These are phyloP conservation scores for Irpex sp. DNA, from an alignment of 1,284 basidiomycete species.

Conservation along the genomic window DNA sequence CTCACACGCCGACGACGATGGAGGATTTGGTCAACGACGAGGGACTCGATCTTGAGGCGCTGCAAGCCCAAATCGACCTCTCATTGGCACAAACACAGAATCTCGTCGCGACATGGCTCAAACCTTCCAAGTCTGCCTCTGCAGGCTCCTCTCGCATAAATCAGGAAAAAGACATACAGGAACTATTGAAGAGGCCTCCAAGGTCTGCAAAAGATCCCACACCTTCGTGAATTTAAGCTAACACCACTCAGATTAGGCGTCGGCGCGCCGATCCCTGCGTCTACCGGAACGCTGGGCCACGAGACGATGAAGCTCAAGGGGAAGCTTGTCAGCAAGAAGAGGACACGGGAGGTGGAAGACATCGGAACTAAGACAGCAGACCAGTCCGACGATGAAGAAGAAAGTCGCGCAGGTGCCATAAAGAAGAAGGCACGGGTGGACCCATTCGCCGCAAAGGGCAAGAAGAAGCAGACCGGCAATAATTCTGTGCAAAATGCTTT, in stretches of 20 bases:
- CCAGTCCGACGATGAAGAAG: conserved; percentile 44
- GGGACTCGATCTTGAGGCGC: conserved; percentile 55
- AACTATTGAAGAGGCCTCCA: conserved; percentile 61
- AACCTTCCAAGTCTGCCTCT: conserved; percentile 34
- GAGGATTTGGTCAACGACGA: conserved; percentile 31
- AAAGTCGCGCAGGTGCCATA: conserved; percentile 51
- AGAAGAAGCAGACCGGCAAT: conserved; percentile 14
- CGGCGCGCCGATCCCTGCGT: conserved; percentile 55
- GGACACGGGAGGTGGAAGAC: conserved; percentile 27
- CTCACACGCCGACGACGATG: conserved; percentile 10
- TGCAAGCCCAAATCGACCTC: conserved; percentile 74
- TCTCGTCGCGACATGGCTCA: conserved; percentile 72
- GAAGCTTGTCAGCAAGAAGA: conserved; percentile 51
- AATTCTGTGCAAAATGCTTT: conserved; percentile 12
- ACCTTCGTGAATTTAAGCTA: conserved; percentile 6
- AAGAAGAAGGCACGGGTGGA: conserved; percentile 56
- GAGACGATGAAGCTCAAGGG: conserved; percentile 57
- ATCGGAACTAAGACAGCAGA: not conserved
- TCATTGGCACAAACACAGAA: conserved; percentile 72
- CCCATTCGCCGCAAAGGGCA: conserved; percentile 41
- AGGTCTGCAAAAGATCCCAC: conserved; percentile 41
- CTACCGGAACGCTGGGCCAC: conserved; percentile 32
- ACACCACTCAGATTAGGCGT: conserved; percentile 56
- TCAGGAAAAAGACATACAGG: conserved; percentile 56
- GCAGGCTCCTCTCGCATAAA: conserved; percentile 24